Evolutionary conservation across 805 yeast species (phyloP), one percentile per base, ranked within the genome.

Genomic region (Hanseniaspora hatyaiensis): DNA sequence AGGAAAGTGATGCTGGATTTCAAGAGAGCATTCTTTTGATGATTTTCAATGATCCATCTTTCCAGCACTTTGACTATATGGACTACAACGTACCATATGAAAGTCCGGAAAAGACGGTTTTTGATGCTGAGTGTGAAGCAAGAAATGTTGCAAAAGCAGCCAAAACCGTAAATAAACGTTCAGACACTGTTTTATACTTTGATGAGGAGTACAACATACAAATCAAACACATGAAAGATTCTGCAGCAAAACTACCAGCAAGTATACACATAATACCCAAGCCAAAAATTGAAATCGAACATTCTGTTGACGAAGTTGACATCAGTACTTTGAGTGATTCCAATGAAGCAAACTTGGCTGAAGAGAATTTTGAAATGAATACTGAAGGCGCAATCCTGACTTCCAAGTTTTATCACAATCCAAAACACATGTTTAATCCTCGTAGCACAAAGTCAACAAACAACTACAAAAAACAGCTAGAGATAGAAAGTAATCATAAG

Each of bases 401-500:
- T 8, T 22, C 40, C 1, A 15, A 37, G n/a, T 24, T 37, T 30
- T 37, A 28, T 30, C 32, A 34, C 22, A 36, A 43, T 6, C 36
- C 47, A 3, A 43, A 43, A 20, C 47, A 43, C 16, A 26, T 43
- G 24, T 28, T 43, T 15, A 43, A 43, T 23, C 28, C 30, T 3
- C 23, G 34, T 2, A 43, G 39, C 23, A 43, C 47, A 2, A 43
- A 43, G 26, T 43, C 47, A 12, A 43, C 34, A 37, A 43, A 43
- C 19, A 43, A 43, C 19, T 43, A 34, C 23, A n/a, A 38, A 50
- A 19, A 22, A 33, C 49, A 36, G 13, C 26, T 45, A 29, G 57
- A 52, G 40, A 51, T 57, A 5, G 51, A 49, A 23, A 30, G 34
- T 19, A 26, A 23, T 44, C 51, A 15, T 40, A 51, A 38, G 52